Base-by-base conservation (phyloP, 768 basidiomycete species). In the Panus rudis region DNA sequence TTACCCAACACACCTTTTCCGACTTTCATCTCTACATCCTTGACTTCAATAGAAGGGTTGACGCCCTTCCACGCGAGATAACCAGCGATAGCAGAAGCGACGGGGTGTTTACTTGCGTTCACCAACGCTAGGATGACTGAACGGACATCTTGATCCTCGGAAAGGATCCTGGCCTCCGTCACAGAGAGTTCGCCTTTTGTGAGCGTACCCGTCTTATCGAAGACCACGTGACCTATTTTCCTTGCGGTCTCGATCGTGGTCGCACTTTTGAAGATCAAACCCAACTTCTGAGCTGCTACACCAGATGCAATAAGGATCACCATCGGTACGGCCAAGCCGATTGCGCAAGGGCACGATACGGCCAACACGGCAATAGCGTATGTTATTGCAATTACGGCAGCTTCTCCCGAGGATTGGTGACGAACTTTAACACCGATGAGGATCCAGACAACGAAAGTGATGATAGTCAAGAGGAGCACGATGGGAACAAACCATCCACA, bases 141-240 rank as follows among this genome's bases (percentile, higher is more conserved):
- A 16, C 22, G 48, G 4, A 38, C 20, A 35, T 35, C 33, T 8
- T 16, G 10, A 17, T 20, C 16, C 7, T 6, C 21, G 7, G 33
- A 20, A 7, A 35, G 33, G 8, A 11, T 16, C 17, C 39, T 34
- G 2, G 25, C 23, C 35, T 61, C 56, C n/a, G 62, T 63, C 14
- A 75, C 68, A 0, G 59, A 51, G 22, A 70, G 62, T 40, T 64
- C 51, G 10, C 72, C 72, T 35, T 58, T 49, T 1, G 77, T 75
- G 39, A 79, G 60, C 12, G 78, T 79, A 1, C 78, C 78, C 0
- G 78, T 79, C 64, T 81, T 81, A 61, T 81, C 78, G 43, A 79
- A 72, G 2, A 71, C 74, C 23, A 72, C 65, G 39, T 66, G 63
- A 25, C 66, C 60, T 41, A 72, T 59, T 34, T 64, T 56, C n/a